These are phyloP conservation scores for Aurantiochytrium sp. DNA, from an alignment of 108 stramenopile genomes.

Conservation along the genomic window DNA sequence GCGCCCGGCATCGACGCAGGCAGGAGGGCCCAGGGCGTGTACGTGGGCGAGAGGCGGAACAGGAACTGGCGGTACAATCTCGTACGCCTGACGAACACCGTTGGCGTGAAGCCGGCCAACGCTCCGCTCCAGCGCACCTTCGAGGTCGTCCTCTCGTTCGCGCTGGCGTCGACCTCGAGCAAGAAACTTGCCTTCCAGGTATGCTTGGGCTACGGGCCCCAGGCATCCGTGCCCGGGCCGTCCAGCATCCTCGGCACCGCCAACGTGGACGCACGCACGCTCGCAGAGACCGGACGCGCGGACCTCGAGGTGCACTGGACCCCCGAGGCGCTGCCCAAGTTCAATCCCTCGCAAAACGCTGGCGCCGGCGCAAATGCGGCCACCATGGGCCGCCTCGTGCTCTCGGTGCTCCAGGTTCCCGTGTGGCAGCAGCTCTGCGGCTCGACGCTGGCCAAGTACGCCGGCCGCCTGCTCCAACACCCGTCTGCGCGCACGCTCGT, in stretches of 20 bases:
- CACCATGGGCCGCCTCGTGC: neutral
- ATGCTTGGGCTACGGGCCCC: too few species aligned
- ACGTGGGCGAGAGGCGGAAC: neutral
- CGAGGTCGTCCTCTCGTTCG: neutral
- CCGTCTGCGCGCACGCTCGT: neutral
- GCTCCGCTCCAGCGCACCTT: neutral
- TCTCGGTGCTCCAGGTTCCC: neutral
- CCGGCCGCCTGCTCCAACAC: neutral
- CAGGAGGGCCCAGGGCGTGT: neutral
- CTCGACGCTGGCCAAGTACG: neutral
- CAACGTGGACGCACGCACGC: too few species aligned
- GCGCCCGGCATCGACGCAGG: too few species aligned
- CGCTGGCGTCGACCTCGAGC: too few species aligned
- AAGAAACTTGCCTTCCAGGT: too few species aligned
- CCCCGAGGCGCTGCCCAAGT: too few species aligned
- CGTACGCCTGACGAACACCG: neutral
- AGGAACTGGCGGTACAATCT: neutral
- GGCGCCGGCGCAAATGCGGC: neutral
- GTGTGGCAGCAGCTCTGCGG: neutral
- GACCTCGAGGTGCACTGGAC: too few species aligned
- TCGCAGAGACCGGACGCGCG: too few species aligned
- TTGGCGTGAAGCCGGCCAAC: neutral
- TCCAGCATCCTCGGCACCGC: too few species aligned
- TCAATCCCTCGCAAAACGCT: neutral
- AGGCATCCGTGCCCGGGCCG: too few species aligned